Evolutionary conservation across 2,329 filamentous ascomycete species (phyloP), one percentile per base, ranked within the genome.

Genomic region (Penicillium brasilianum): DNA sequence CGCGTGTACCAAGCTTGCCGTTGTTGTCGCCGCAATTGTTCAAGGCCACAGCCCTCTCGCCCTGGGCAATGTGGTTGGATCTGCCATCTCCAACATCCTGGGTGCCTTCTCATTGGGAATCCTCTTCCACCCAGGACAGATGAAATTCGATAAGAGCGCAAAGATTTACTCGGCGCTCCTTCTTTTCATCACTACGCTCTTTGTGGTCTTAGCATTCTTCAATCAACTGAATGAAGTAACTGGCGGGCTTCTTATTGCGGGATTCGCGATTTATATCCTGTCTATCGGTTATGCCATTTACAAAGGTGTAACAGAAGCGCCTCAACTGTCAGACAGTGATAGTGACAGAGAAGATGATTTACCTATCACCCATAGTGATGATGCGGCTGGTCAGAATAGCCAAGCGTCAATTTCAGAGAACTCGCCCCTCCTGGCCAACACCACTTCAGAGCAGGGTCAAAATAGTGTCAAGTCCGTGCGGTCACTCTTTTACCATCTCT

Each of bases 21-120:
- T 86, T 0, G 79, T 85, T 2, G 64, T 84, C 11, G 79, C 81
- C 20, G 78, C 82, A 9, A 73, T 85, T 34, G 73, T 78, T 2
- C 82, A 80, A 55, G 71, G 77, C 30, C 81, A 79, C 25, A 75
- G 78, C 0, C 78, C 82, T 1, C 72, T 85, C 8, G 83, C 83
- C 10, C 66, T 85, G 0, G 84, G 83, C n/a, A 86, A 85, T 61
- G 76, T 85, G 52, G 69, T 85, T 61, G 83, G 83, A n/a, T 83
- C 82, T 18, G 75, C 78, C 37, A 83, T 86, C 49, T 85, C 83
- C 53, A 85, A 85, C 57, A 83, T 85, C 54, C 76, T 85, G 2
- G 84, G 83, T 16, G 84, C 84, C 13, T 86, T 86, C 66, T 83
- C 82, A 1, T 73, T 86, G 1, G 83, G 82, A 5, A 74, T 86